A percentile compares a stretch with the other conserved stretches of the same genome.
phyloP scores from a whole-genome alignment of 2,329 filamentous ascomycete species.

The Aspergillus ochraceus region DNA sequence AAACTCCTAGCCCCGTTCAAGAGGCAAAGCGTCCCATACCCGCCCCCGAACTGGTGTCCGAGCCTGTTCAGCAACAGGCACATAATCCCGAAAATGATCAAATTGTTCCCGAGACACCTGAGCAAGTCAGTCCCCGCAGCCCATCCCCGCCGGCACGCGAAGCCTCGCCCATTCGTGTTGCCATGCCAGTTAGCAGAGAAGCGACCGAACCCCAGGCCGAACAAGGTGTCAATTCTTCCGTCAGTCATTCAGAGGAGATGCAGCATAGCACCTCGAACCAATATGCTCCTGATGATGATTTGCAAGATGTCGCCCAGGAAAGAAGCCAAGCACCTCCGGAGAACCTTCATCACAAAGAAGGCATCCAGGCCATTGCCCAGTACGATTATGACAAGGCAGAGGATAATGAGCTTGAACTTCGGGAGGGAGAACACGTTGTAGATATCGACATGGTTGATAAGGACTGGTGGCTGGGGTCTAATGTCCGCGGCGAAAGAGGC shows the following conservation, averaged over 20 bases:
- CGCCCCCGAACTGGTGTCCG: constrained; percentile 68
- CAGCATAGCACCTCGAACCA: constrained; percentile 63
- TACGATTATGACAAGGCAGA: constrained; percentile 98
- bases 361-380: constrained; percentile 74
- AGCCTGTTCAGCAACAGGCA: constrained; percentile 46
- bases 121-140: constrained; percentile 49
- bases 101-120: constrained; percentile 38
- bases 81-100: constrained; percentile 21
- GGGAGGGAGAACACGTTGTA: constrained; percentile 82
- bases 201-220: constrained; percentile 46
- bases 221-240: constrained; percentile 38
- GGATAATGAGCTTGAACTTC: constrained; percentile 91
- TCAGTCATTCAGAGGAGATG: constrained; percentile 64
- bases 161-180: constrained; percentile 77
- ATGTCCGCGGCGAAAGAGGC: constrained; percentile 77
- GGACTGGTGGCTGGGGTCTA: constrained; percentile 98
- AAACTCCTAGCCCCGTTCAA: constrained; percentile 64
- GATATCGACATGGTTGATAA: constrained; percentile 97
- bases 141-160: constrained; percentile 54
- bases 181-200: constrained; percentile 76
- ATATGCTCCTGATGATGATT: constrained; percentile 62
- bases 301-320: constrained; percentile 61
- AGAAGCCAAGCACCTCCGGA: constrained; percentile 62
- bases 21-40: constrained; percentile 68
- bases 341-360: constrained; percentile 52